Evolutionary conservation across 768 basidiomycete species (phyloP).

Genomic region (Lyophyllum shimeji): DNA sequence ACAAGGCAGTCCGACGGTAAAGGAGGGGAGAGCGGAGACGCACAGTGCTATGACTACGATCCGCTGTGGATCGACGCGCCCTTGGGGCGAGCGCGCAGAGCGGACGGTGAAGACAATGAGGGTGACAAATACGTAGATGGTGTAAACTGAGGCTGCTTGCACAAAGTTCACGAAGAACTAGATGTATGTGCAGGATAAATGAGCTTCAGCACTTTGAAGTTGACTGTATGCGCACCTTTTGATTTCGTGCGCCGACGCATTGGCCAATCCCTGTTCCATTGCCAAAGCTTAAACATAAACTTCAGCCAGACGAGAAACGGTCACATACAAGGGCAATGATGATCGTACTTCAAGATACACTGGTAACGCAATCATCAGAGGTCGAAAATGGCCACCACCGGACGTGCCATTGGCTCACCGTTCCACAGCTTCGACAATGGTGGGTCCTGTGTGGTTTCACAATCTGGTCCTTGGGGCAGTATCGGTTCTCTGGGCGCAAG

Average conservation of each 20-base stretch:
- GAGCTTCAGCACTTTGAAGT: not conserved
- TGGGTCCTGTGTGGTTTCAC: constrained; percentile 76
- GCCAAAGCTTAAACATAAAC: not conserved
- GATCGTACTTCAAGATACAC: constrained; percentile 84
- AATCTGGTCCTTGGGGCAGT: constrained; percentile 61
- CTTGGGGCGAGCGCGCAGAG: constrained; percentile 18
- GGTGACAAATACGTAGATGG: constrained; percentile 61
- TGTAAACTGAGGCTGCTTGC: constrained; percentile 58
- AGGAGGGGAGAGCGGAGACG: constrained; percentile 26
- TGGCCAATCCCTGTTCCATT: constrained; percentile 76
- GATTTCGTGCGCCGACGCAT: constrained; percentile 91
- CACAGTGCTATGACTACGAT: constrained; percentile 76
- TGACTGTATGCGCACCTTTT: constrained; percentile 53
- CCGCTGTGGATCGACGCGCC: constrained; percentile 59
- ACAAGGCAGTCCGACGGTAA: not conserved
- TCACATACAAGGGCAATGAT: constrained; percentile 83
- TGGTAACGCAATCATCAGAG: constrained; percentile 25
- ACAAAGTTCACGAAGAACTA: constrained; percentile 88
- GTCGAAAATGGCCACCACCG: not conserved
- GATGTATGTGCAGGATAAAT: not conserved
- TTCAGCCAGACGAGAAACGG: not conserved
- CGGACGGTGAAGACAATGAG: constrained; percentile 53
- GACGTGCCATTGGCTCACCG: constrained; percentile 42
- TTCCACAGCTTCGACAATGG: constrained; percentile 84
- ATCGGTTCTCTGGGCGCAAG: constrained; percentile 63